A percentile compares a stretch with the other conserved stretches of the same genome.
Evolutionary conservation across 1,139 yeast species (phyloP).

Genomic region (Tardiomyces depauwii): DNA sequence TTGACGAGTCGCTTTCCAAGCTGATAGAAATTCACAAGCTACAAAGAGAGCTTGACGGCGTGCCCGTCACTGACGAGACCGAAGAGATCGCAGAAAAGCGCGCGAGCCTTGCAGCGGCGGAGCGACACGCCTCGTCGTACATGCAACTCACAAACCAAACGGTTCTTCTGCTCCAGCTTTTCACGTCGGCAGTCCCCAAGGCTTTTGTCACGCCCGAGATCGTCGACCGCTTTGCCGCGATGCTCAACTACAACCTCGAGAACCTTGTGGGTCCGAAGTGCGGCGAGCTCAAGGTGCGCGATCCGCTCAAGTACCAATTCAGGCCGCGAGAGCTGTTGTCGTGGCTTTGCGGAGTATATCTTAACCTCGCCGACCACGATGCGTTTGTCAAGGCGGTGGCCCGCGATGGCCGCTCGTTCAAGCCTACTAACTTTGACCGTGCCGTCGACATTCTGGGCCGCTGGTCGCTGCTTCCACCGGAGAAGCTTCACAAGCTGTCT

Average conservation of each 20-base stretch:
- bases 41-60: slow-evolving; percentile 42
- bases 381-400: slow-evolving; percentile 75
- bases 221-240: slow-evolving; percentile 87
- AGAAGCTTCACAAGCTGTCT: slow-evolving; percentile 39
- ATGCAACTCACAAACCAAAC: slow-evolving; percentile 81
- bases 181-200: slow-evolving; percentile 75
- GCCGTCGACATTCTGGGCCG: slow-evolving; percentile 58
- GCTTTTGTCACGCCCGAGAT: slow-evolving; percentile 85
- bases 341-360: slow-evolving; percentile 63
- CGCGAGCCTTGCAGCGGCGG: slow-evolving; percentile 45
- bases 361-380: slow-evolving; percentile 52
- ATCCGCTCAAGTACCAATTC: slow-evolving; percentile 77
- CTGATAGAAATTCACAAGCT: slow-evolving; percentile 65
- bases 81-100: not conserved
- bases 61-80: not conserved
- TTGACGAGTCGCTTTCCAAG: slow-evolving; percentile 83
- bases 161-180: slow-evolving; percentile 62
- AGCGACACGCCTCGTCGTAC: slow-evolving; percentile 68
- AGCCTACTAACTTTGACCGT: slow-evolving; percentile 49
- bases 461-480: slow-evolving; percentile 41
- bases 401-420: slow-evolving; percentile 81
- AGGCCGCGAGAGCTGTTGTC: slow-evolving; percentile 65
- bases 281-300: slow-evolving; percentile 70
- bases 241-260: slow-evolving; percentile 84
- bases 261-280: slow-evolving; percentile 94